phyloP scores from a whole-genome alignment of 768 basidiomycete species.

The Amanita rubescens region DNA sequence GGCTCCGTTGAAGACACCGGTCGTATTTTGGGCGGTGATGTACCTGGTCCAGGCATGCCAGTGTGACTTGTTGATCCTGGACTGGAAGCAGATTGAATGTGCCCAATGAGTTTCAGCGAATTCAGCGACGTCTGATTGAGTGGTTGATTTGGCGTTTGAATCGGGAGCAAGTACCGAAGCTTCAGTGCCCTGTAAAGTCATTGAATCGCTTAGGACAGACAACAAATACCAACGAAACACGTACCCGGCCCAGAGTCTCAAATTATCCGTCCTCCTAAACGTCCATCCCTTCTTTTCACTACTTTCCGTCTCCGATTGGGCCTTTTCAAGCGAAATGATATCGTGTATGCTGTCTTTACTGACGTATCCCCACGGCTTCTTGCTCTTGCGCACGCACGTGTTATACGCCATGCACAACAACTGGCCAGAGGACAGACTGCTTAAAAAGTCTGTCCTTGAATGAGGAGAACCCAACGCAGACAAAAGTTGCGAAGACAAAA shows the following conservation, averaged over 20 bases:
- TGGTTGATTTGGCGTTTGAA: slow-evolving; percentile 43
- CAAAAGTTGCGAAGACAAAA: slow-evolving; percentile 54
- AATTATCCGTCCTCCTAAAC: slow-evolving; percentile 79
- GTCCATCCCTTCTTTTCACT: slow-evolving; percentile 61
- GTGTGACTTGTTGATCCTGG: neutral
- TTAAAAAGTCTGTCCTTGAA: slow-evolving; percentile 38
- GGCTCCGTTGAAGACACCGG: slow-evolving; percentile 39
- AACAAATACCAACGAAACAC: slow-evolving; percentile 20
- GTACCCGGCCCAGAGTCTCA: slow-evolving; percentile 80
- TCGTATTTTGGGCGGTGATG: slow-evolving; percentile 20
- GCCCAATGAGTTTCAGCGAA: too few relatives aligned
- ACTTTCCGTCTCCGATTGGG: slow-evolving; percentile 29
- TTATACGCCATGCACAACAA: slow-evolving; percentile 80
- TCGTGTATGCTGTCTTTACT: slow-evolving; percentile 73
- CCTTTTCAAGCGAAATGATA: slow-evolving; percentile 57
- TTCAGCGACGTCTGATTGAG: slow-evolving; percentile 9
- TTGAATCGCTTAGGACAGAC: neutral
- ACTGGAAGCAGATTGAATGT: slow-evolving; percentile 18
- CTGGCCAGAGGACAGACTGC: slow-evolving; percentile 65
- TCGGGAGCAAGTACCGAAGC: slow-evolving; percentile 70
- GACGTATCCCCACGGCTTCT: slow-evolving; percentile 86
- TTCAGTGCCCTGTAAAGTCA: slow-evolving; percentile 56
- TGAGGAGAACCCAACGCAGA: slow-evolving; percentile 25
- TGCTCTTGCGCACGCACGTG: slow-evolving; percentile 67
- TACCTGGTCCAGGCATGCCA: neutral